Evolutionary conservation across 176 grass and related monocot genomes (phyloP).

Genomic region (Musa troglodytarum): DNA sequence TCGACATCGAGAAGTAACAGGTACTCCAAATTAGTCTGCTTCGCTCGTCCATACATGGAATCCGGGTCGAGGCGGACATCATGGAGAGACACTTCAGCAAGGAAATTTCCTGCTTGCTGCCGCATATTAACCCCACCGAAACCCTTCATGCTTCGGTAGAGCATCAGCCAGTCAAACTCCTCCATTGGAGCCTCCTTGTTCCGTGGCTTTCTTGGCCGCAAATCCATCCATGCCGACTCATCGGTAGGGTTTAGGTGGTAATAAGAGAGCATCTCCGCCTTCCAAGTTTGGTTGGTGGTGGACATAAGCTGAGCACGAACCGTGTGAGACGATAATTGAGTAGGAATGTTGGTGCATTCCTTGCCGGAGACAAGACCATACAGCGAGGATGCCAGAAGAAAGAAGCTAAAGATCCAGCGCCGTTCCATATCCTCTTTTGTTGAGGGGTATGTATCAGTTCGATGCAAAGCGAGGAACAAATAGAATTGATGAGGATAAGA

Average conservation of each 20-base stretch:
- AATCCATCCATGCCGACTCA: conserved; percentile 18
- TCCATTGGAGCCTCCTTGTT: conserved; percentile 8
- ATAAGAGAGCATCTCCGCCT: conserved; percentile 15
- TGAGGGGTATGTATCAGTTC: background rate
- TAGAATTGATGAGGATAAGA: background rate
- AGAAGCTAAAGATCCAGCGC: background rate
- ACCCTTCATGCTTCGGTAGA: conserved; percentile 13
- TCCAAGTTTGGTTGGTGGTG: conserved; percentile 12
- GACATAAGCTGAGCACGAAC: conserved; percentile 10
- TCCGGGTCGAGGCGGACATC: conserved; percentile 18
- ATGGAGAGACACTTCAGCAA: conserved; percentile 18
- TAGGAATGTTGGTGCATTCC: conserved; percentile 25
- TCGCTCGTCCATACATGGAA: conserved; percentile 13
- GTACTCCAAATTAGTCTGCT: conserved; percentile 24
- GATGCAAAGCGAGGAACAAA: background rate
- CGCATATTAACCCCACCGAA: background rate
- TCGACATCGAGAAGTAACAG: conserved; percentile 16
- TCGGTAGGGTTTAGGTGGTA: conserved; percentile 19
- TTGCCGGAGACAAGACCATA: background rate
- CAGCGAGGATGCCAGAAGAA: background rate
- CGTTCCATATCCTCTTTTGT: background rate
- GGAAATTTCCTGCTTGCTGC: conserved; percentile 13
- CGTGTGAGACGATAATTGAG: conserved; percentile 14
- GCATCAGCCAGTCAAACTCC: conserved; percentile 21
- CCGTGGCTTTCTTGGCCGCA: conserved; percentile 12